Evolutionary conservation across 768 basidiomycete species (phyloP).

Genomic region (Leucosporidium scottii): DNA sequence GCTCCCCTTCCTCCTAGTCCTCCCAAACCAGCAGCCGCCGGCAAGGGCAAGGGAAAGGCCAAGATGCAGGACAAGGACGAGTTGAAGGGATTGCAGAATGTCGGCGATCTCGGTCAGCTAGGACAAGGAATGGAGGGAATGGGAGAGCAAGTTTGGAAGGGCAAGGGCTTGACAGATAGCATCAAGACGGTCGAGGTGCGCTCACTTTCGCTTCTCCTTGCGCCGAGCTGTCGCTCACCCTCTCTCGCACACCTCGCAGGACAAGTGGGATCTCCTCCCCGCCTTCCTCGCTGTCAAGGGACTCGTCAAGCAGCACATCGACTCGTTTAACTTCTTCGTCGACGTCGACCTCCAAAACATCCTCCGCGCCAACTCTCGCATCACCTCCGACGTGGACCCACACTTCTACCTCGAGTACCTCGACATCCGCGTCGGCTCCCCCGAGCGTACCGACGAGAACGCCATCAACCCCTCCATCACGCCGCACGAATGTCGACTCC

Average conservation of each 20-base stretch:
- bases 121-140: constrained; percentile 24
- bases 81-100: constrained; percentile 23
- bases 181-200: constrained; percentile 83
- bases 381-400: constrained; percentile 94
- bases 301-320: constrained; percentile 97
- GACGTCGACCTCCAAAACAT: constrained; percentile 96
- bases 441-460: constrained; percentile 76
- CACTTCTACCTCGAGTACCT: constrained; percentile 90
- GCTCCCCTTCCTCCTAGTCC: neutral
- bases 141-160: constrained; percentile 44
- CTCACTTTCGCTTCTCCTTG: neutral
- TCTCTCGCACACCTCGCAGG: constrained; percentile 44
- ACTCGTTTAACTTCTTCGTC: constrained; percentile 98
- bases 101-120: constrained; percentile 11
- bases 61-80: neutral
- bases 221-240: neutral
- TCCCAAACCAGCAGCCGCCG: neutral
- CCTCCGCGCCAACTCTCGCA: constrained; percentile 82
- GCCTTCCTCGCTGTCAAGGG: constrained; percentile 97
- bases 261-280: constrained; percentile 96
- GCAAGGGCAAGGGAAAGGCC: constrained; percentile 24
- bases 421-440: constrained; percentile 87
- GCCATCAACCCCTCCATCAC: constrained; percentile 75
- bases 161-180: constrained; percentile 74
- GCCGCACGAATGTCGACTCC: constrained; percentile 92